phyloP scores from a whole-genome alignment of 768 basidiomycete species.

The Boletus reticuloceps region DNA sequence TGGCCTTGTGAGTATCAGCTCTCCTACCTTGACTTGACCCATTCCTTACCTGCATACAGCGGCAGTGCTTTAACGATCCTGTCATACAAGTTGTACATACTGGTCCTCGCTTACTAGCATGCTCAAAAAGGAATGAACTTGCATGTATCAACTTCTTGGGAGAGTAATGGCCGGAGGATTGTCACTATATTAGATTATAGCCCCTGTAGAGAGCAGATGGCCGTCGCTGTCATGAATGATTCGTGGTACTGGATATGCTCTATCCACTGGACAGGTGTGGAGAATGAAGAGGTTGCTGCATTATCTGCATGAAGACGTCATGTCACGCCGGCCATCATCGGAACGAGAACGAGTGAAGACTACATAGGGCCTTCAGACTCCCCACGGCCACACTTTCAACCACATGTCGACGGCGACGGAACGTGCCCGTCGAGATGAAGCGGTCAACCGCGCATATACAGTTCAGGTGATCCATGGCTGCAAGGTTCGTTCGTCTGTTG shows the following conservation, averaged over 20 bases:
- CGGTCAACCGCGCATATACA: conserved; percentile 56
- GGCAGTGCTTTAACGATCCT: conserved; percentile 35
- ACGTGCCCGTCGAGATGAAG: conserved; percentile 46
- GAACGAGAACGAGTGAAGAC: too few relatives aligned
- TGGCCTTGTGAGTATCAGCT: conserved; percentile 19
- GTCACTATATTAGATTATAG: too few relatives aligned
- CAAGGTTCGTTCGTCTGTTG: conserved; percentile 39
- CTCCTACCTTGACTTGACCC: not conserved
- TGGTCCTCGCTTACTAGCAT: conserved; percentile 34
- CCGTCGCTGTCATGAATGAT: too few relatives aligned
- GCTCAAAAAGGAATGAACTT: conserved; percentile 38
- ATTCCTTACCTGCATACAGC: conserved; percentile 21
- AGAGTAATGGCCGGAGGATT: conserved; percentile 5
- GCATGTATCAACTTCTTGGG: conserved; percentile 23
- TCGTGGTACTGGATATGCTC: not conserved
- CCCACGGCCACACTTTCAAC: not conserved
- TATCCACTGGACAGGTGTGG: too few relatives aligned
- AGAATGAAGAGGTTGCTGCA: too few relatives aligned
- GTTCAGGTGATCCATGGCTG: conserved; percentile 59
- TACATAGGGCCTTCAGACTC: too few relatives aligned
- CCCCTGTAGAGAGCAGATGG: too few relatives aligned
- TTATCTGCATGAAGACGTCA: not conserved
- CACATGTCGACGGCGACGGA: conserved; percentile 24
- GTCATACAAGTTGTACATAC: conserved; percentile 38
- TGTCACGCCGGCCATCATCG: not conserved